phyloP scores from a whole-genome alignment of 2,329 filamentous ascomycete genomes.

The Alternaria arborescens region DNA sequence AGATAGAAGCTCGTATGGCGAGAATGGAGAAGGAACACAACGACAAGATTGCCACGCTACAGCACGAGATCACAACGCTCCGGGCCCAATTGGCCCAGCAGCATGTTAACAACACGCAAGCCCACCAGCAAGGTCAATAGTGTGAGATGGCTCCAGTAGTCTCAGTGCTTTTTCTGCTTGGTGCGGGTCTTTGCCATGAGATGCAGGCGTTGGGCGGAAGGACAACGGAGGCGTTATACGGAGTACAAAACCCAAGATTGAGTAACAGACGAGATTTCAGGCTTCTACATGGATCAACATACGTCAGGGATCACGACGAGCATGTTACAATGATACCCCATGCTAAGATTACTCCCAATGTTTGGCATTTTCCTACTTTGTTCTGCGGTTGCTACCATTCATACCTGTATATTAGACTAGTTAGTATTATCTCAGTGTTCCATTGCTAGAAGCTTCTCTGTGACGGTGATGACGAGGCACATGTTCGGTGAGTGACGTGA shows the following conservation, averaged over 20 bases:
- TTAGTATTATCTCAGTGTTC: slow-evolving; percentile 5
- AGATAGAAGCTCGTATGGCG: slow-evolving; percentile 66
- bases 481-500: slow-evolving; percentile 7
- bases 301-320: slow-evolving; percentile 20
- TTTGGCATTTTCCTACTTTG: slow-evolving; percentile 11
- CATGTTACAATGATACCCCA: slow-evolving; percentile 24
- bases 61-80: slow-evolving; percentile 55
- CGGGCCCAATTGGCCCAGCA: slow-evolving; percentile 50
- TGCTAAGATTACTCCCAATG: slow-evolving; percentile 18
- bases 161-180: slow-evolving; percentile 3
- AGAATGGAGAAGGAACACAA: slow-evolving; percentile 60
- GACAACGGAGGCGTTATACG: slow-evolving; percentile 13
- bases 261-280: slow-evolving; percentile 19
- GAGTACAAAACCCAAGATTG: slow-evolving; percentile 22
- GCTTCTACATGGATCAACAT: slow-evolving; percentile 21
- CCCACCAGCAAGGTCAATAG: slow-evolving; percentile 27
- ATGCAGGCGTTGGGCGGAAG: slow-evolving; percentile 3
- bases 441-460: slow-evolving; percentile 5
- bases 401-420: slow-evolving; percentile 13
- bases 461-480: not conserved
- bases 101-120: slow-evolving; percentile 39
- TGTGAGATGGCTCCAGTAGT: not conserved
- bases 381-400: slow-evolving; percentile 7
- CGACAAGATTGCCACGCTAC: slow-evolving; percentile 54
- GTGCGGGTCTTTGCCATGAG: not conserved